Evolutionary conservation across 2,329 filamentous ascomycete species (phyloP).

Genomic region (Sphaerulina vaccinii): DNA sequence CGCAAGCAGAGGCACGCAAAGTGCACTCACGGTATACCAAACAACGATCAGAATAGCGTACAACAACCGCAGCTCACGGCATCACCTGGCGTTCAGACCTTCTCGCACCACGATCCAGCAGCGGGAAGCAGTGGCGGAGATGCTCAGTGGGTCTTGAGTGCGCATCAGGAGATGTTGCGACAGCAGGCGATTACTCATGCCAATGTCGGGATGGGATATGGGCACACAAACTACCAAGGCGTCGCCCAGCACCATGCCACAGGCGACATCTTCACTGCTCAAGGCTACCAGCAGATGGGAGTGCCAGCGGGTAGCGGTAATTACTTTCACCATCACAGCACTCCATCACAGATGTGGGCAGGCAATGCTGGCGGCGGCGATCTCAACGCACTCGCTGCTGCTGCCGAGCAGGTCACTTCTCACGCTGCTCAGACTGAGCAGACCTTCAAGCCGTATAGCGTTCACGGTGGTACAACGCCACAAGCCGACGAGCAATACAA

Average conservation of each 20-base stretch:
- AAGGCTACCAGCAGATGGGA: neutral
- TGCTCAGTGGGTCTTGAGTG: too few relatives aligned
- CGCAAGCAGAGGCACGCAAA: neutral
- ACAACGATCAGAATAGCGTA: neutral
- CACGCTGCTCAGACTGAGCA: neutral
- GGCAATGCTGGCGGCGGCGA: conserved; percentile 1
- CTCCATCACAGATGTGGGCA: conserved; percentile 1
- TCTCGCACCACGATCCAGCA: too few relatives aligned
- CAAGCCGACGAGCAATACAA: too few relatives aligned
- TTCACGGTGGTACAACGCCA: too few relatives aligned
- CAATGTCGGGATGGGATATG: too few relatives aligned
- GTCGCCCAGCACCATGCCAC: neutral
- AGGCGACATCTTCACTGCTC: neutral
- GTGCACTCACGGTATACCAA: neutral
- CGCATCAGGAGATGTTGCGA: too few relatives aligned
- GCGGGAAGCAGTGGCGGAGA: too few relatives aligned
- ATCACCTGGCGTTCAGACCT: neutral
- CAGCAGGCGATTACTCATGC: too few relatives aligned
- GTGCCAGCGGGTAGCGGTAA: neutral
- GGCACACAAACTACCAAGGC: neutral
- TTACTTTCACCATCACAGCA: neutral
- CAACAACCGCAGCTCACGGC: neutral
- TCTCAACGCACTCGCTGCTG: conserved; percentile 4
- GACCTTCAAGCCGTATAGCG: neutral
- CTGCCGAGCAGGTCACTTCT: conserved; percentile 1